Evolutionary conservation across 2,329 filamentous ascomycete species (phyloP).

Genomic region (Pestalotiopsis sp.): DNA sequence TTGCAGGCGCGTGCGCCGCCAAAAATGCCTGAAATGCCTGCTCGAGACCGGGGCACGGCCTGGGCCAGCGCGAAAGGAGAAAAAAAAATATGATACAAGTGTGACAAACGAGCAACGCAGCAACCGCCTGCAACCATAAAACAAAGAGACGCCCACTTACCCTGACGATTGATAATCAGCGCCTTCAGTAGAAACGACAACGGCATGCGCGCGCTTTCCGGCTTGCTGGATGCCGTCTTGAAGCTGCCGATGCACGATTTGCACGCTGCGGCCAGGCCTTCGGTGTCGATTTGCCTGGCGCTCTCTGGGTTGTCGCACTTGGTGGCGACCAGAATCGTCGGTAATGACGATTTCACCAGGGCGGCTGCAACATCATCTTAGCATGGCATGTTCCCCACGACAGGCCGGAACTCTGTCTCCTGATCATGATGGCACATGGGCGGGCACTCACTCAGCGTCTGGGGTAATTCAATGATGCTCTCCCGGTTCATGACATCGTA

Average conservation of each 20-base stretch:
- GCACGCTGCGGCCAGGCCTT: constrained; percentile 64
- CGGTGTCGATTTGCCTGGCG: constrained; percentile 71
- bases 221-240: constrained; percentile 70
- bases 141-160: constrained; percentile 53
- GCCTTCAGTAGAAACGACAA: constrained; percentile 75
- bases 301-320: constrained; percentile 83
- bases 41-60: background rate
- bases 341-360: constrained; percentile 71
- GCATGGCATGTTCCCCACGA: background rate
- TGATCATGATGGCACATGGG: background rate
- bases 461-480: constrained; percentile 74
- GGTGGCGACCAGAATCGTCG: constrained; percentile 81
- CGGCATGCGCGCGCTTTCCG: constrained; percentile 75
- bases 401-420: background rate
- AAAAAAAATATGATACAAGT: background rate
- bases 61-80: background rate
- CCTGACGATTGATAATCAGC: constrained; percentile 68
- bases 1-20: background rate
- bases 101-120: background rate
- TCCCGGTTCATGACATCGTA: constrained; percentile 85
- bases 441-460: constrained; percentile 72
- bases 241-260: constrained; percentile 73
- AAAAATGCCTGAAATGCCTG: background rate
- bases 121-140: background rate
- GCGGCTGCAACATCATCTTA: constrained; percentile 57